Percentiles rank a stretch among this genome's conserved stretches.
Evolutionary conservation across 1,284 basidiomycete genomes (phyloP).

Genomic region (Ganoderma boninense): DNA sequence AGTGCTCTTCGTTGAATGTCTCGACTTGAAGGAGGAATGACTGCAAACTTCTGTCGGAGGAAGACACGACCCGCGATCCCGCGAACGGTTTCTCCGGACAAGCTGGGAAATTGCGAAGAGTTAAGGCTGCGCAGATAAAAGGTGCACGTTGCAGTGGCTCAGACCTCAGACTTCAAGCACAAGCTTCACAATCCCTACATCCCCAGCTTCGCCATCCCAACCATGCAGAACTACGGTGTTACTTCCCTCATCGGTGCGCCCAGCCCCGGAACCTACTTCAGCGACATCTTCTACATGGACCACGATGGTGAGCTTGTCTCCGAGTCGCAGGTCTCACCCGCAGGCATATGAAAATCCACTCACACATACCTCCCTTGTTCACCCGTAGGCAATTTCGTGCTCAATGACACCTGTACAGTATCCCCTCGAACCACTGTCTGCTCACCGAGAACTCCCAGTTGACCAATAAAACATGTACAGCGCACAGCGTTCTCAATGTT

Average conservation of each 20-base stretch:
- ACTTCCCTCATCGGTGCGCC: conserved; percentile 26
- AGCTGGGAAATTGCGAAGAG: neutral
- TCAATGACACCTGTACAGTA: conserved; percentile 6
- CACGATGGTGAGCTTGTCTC: conserved; percentile 6
- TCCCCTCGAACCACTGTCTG: too few species aligned
- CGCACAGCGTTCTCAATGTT: conserved; percentile 15
- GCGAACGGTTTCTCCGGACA: neutral
- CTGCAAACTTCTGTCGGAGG: neutral
- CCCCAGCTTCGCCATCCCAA: neutral
- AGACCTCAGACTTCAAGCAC: neutral
- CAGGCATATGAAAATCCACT: neutral
- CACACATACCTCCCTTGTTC: neutral
- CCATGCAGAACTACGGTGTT: neutral
- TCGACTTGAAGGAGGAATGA: neutral
- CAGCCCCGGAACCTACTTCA: conserved; percentile 13
- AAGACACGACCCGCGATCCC: neutral
- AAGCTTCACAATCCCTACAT: neutral
- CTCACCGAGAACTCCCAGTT: neutral
- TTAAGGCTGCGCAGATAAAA: neutral
- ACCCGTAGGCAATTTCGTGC: conserved; percentile 3
- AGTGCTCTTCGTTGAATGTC: neutral
- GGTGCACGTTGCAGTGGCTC: neutral
- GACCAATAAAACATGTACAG: neutral
- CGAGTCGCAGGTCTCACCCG: neutral
- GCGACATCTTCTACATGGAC: conserved; percentile 19